Conservation (phyloP, 805 yeast genomes). For the Yarrowia alimentaria region DNA sequence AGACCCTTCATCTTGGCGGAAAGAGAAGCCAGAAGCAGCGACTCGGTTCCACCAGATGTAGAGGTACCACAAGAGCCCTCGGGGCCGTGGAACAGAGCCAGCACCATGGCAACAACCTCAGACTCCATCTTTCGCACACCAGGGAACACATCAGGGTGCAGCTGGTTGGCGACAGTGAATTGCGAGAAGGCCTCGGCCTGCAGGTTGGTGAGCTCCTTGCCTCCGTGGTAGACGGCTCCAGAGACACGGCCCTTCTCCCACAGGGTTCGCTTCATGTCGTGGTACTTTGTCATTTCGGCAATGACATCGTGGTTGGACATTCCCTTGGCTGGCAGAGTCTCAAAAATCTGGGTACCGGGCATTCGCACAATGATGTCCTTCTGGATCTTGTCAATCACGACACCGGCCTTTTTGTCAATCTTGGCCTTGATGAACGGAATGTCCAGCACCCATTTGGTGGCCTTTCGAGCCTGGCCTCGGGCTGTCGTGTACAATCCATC, state of each 20-base stretch:
- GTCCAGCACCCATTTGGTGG: neutral
- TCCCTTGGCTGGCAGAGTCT: constrained; percentile 59
- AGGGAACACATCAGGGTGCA: constrained; percentile 96
- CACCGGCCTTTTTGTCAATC: constrained; percentile 60
- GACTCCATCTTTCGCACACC: constrained; percentile 96
- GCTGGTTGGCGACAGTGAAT: constrained; percentile 86
- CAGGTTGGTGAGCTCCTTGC: constrained; percentile 65
- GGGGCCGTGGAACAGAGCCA: constrained; percentile 80
- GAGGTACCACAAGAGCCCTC: constrained; percentile 72
- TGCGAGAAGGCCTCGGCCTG: constrained; percentile 75
- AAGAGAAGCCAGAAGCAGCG: constrained; percentile 77
- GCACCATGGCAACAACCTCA: constrained; percentile 89
- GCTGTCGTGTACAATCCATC: constrained; percentile 8
- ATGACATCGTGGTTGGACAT: constrained; percentile 49
- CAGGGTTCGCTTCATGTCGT: constrained; percentile 57
- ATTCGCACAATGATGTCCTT: constrained; percentile 56
- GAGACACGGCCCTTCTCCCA: constrained; percentile 87
- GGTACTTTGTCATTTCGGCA: constrained; percentile 48
- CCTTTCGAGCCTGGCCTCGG: constrained; percentile 3
- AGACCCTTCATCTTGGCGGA: constrained; percentile 79
- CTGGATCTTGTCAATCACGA: constrained; percentile 53
- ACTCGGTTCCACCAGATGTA: constrained; percentile 95
- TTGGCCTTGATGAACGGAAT: constrained; percentile 55
- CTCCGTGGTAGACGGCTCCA: constrained; percentile 97
- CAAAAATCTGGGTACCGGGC: constrained; percentile 36